phyloP scores from a whole-genome alignment of 1,284 basidiomycete species.

The Caloboletus inedulis region DNA sequence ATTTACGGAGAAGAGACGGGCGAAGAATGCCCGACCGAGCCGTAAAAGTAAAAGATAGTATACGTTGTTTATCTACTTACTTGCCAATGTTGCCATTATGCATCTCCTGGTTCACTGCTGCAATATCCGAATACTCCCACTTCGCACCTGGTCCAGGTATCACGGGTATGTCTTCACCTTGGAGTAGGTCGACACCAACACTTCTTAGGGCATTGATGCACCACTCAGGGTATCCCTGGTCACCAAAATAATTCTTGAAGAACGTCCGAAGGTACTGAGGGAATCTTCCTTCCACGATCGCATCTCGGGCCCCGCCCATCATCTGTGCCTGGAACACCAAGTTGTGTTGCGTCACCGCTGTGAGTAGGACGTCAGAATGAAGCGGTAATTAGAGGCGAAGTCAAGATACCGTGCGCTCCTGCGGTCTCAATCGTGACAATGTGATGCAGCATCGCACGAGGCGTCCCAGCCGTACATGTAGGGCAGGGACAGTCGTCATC shows the following conservation, averaged over 20 bases:
- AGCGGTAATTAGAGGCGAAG: conserved; percentile 25
- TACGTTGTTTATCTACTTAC: conserved; percentile 13
- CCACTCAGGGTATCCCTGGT: conserved; percentile 75
- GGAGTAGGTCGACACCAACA: conserved; percentile 72
- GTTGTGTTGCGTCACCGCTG: conserved; percentile 78
- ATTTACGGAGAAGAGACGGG: conserved; percentile 55
- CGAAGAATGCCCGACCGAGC: conserved; percentile 73
- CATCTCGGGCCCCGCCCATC: conserved; percentile 75
- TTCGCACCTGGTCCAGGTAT: conserved; percentile 63
- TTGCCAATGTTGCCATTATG: neutral
- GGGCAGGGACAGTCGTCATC: conserved; percentile 77
- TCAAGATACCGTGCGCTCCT: conserved; percentile 65
- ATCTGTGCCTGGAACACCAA: conserved; percentile 78
- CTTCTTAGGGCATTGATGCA: conserved; percentile 74
- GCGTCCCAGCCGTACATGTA: conserved; percentile 62
- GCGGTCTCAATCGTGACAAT: conserved; percentile 73
- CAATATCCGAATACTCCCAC: conserved; percentile 63
- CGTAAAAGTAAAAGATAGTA: conserved; percentile 49
- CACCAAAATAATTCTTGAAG: conserved; percentile 70
- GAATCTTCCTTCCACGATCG: conserved; percentile 72
- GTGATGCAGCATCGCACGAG: conserved; percentile 71
- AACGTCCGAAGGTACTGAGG: conserved; percentile 72
- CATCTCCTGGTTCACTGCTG: conserved; percentile 14
- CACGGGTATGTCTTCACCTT: conserved; percentile 45
- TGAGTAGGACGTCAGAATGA: conserved; percentile 16